Base-by-base conservation (phyloP, 441 rosid species). In the Populus hybrid region DNA sequence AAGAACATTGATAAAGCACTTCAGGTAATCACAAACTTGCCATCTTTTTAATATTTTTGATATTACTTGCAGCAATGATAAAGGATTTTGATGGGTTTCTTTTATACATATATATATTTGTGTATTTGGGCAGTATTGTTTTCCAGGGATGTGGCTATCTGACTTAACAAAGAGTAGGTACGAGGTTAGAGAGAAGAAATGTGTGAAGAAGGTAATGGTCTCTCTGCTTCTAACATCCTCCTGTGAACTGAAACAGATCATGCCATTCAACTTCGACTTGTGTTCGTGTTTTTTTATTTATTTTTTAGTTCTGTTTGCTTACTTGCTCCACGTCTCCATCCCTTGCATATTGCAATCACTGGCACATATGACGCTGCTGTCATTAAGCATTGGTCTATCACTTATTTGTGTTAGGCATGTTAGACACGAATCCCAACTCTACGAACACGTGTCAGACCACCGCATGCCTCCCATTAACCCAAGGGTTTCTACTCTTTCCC, bases 141-240 rank as follows among this genome's bases (percentile, higher is more conserved):
- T 84, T 78, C 95, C 95, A 73, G 95, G 95, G 85, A 85, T 89
- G 91, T 91, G 90, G 90, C 79, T 91, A 6, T 79, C 95, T 38
- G 92, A 89, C 81, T 86, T 91, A 84, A 81, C 91, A 16, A 89
- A 87, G 89, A 84, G 83, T 76, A 83, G 95, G 71, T 91, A 91
- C 76, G 95, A 91, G 63, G 95, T 91, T 76, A 84, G 92, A 78
- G 95, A 91, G 89, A 91, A 89, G 95, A 91, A 89, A 80, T 80
- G 84, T 80, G 90, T 79, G 26, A 89, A 88, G 89, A 91, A 91
- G 95, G 93, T 91, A 83, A 76, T 2, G 1, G 21, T 30, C 32
- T 42, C 2, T 6, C 61, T 54, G 46, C 10, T 26, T 20, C 21
- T 64, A 10, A 24, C 71, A 30, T 30, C 32, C 32, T 30, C 32